Evolutionary conservation across 148 eudicot species (phyloP).

Genomic region (Chenopodium quinoa): DNA sequence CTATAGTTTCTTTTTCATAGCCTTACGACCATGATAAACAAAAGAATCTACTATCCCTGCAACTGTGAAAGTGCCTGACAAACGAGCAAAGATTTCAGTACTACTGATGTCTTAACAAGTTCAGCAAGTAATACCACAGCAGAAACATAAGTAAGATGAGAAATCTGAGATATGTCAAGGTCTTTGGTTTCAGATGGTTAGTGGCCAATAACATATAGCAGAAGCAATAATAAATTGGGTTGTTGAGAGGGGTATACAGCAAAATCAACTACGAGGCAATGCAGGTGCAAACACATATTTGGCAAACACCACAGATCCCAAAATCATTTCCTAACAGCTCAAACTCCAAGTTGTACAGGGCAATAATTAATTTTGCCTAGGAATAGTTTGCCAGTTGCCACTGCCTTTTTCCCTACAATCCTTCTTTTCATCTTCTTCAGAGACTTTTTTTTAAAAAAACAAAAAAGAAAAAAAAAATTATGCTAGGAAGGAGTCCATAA

Average conservation of each 20-base stretch:
- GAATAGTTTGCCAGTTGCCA: background rate
- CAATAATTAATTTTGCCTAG: background rate
- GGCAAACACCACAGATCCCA: too few relatives aligned
- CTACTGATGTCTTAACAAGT: background rate
- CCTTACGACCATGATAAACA: slow-evolving; percentile 73
- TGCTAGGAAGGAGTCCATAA: background rate
- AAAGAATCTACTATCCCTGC: slow-evolving; percentile 85
- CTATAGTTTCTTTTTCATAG: slow-evolving; percentile 54
- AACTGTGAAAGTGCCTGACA: slow-evolving; percentile 74
- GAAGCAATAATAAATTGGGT: background rate
- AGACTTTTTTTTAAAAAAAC: too few relatives aligned
- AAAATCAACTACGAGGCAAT: background rate
- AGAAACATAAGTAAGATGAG: background rate
- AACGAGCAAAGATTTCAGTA: background rate
- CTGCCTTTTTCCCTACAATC: background rate
- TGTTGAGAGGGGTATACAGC: background rate
- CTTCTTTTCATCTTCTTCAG: too few relatives aligned
- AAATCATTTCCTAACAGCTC: background rate
- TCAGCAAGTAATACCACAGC: background rate
- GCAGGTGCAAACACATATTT: background rate
- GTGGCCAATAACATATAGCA: background rate
- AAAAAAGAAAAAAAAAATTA: too few relatives aligned
- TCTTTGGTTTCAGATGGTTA: background rate
- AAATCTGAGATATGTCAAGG: background rate
- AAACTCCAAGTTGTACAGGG: background rate